Base-by-base conservation (phyloP, 176 grass and related monocot genomes). In the Oryza meridionalis region DNA sequence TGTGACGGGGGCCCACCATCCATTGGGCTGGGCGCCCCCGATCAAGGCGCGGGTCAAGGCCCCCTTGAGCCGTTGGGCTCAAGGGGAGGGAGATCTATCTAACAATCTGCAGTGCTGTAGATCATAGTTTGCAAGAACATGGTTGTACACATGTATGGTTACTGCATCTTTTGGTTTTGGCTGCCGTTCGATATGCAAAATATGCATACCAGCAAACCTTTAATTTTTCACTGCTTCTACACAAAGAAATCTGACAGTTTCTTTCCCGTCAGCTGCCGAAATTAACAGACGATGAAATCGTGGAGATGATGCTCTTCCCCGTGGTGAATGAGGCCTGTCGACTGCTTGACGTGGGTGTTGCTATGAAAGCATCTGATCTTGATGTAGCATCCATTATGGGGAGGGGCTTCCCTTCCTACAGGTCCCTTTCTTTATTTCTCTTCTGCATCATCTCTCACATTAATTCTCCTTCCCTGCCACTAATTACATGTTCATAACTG, bases 371-470 rank as follows among this genome's bases (percentile, higher is more conserved):
- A 73, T 93, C 90, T 53, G 95, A 97, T 37, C 90, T 97, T 1
- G 95, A 97, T 84, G 79, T 97, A 64, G 92, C 95, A 46, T 91
- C 95, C 25, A 71, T 94, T 78, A 88, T 93, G 90, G 95, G 95
- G n/a, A 91, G 88, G 90, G 90, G 95, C 11, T 97, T 97, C 79
- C 95, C 92, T 76, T 86, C 95, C 84, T 94, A 93, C 66, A 94
- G 92, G 95, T 97, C 50, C 50, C 37, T 21, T 69, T 58, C 26
- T 75, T 16, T 53, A 59, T 7, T 35, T 38, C 33, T 82, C 24
- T 65, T 24, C 16, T 44, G 32, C 27, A 44, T 38, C 27, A 44
- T 38, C 7, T 17, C 17, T 55, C 38, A 19, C 51, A 29, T 31
- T n/a, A n/a, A n/a, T 16, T 38, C 9, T 62, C 69, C 13, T 65